Conservation (phyloP, 768 basidiomycete species). For the Epithele typhae region DNA sequence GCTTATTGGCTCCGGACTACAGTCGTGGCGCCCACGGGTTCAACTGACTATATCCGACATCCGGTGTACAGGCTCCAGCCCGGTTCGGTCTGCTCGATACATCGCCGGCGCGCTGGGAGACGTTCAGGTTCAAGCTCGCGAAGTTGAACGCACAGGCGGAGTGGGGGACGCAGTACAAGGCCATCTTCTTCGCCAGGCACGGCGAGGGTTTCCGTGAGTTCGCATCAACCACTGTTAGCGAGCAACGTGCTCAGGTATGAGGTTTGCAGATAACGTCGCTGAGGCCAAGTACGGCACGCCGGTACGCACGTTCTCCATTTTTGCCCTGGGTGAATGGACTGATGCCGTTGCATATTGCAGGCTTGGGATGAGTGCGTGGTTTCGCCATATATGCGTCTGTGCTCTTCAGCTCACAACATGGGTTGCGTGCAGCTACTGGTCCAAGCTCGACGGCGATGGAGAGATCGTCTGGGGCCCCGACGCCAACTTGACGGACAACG, state of each 20-base stretch:
- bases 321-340: not conserved
- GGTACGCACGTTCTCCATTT: constrained; percentile 22
- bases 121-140: constrained; percentile 37
- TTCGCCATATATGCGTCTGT: too few relatives aligned
- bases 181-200: constrained; percentile 64
- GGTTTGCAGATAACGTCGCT: constrained; percentile 57
- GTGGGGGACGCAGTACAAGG: constrained; percentile 46
- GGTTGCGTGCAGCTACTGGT: constrained; percentile 50
- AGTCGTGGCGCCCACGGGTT: not conserved
- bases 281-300: constrained; percentile 50
- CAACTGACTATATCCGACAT: not conserved
- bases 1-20: not conserved
- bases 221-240: too few relatives aligned
- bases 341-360: not conserved
- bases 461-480: constrained; percentile 75
- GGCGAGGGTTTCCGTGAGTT: constrained; percentile 60
- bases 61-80: constrained; percentile 41
- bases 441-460: constrained; percentile 59
- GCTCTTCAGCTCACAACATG: too few relatives aligned
- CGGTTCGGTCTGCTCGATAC: constrained; percentile 57
- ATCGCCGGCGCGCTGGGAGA: constrained; percentile 45
- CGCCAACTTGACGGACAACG: constrained; percentile 55
- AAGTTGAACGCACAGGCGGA: constrained; percentile 42
- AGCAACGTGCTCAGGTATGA: not conserved
- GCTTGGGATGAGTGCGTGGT: not conserved